phyloP scores from a whole-genome alignment of 1,139 yeast species.

The Protomyces gravidus region DNA sequence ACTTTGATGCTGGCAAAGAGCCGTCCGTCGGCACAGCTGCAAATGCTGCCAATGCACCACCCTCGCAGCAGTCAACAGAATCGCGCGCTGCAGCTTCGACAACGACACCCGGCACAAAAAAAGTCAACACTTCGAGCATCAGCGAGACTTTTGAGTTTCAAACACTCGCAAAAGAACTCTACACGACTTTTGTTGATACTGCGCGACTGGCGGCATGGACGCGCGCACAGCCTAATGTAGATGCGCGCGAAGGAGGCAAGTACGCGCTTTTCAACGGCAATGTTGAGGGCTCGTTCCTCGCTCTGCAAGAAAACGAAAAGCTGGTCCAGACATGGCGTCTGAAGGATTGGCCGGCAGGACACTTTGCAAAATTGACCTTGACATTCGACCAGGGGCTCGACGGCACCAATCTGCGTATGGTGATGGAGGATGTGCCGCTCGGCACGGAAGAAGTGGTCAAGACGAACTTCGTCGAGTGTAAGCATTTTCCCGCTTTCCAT shows the following conservation, averaged over 20 bases:
- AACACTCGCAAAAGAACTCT: constrained; percentile 82
- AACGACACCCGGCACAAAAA: background rate
- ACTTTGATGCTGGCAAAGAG: constrained; percentile 64
- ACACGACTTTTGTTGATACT: constrained; percentile 67
- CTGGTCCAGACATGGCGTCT: constrained; percentile 82
- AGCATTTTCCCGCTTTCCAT: constrained; percentile 65
- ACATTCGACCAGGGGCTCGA: constrained; percentile 68
- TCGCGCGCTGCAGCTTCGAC: constrained; percentile 30
- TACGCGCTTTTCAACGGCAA: constrained; percentile 86
- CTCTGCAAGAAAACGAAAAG: constrained; percentile 54
- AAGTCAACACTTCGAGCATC: constrained; percentile 51
- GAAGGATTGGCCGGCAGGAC: constrained; percentile 80
- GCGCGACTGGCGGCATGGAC: constrained; percentile 85
- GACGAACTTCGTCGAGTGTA: constrained; percentile 60
- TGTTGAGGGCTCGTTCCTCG: constrained; percentile 63
- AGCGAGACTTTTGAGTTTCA: constrained; percentile 76
- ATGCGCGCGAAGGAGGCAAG: constrained; percentile 57
- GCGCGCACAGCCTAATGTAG: constrained; percentile 65
- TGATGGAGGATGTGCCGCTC: constrained; percentile 85
- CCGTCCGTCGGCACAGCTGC: constrained; percentile 54
- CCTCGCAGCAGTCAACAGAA: constrained; percentile 30
- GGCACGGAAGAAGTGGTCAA: constrained; percentile 94
- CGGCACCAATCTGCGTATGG: constrained; percentile 75
- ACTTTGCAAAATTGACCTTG: constrained; percentile 64
- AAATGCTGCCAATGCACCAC: constrained; percentile 36